Base-by-base conservation (phyloP, 208 protist species). In the Trypanosoma theileri region DNA sequence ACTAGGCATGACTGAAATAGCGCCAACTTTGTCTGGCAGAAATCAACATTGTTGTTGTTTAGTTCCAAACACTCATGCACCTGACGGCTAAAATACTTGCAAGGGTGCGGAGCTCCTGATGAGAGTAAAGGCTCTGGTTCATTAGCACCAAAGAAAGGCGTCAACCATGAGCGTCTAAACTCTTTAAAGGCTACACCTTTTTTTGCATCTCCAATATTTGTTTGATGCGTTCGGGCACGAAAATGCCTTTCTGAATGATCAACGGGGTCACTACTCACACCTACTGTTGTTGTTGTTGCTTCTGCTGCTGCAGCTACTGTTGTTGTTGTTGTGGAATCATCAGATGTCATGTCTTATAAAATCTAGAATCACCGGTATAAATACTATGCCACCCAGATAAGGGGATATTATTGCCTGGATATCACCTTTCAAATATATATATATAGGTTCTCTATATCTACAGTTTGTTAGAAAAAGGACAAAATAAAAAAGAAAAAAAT, bases 141-240 rank as follows among this genome's bases (percentile, higher is more conserved):
- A 59, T 94, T 92, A 48, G 86, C 59, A 48, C 86, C 86, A 53
- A 94, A 94, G 68, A 92, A 94, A 16, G 86, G 84, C 1, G 89
- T 84, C 21, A 94, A 69, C 68, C 60, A 88, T 14, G 81, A 88
- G 4, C 77, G 88, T 41, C 75, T 77, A 46, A 80, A 85, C 24
- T 82, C 45, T 35, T 77, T 69, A 56, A 88, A 89, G 13, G 63
- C 71, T 24, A 84, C 77, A 9, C 53, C 66, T 19, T 54, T 67
- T 54, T 77, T 71, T 35, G 69, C 73, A 12, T 80, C 70, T 21
- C 73, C 71, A 56, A 66, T 59, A 31, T 70, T 71, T 4, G 77
- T 62, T 3, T 65, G 12, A 56, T 85, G 80, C 67, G 76, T 81
- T 51, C 65, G 80, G n/a, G 80, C 80, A 41, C 75, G 80, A 1